Conservation (phyloP, 148 eudicot genomes). For the Rhododendron henanense region DNA sequence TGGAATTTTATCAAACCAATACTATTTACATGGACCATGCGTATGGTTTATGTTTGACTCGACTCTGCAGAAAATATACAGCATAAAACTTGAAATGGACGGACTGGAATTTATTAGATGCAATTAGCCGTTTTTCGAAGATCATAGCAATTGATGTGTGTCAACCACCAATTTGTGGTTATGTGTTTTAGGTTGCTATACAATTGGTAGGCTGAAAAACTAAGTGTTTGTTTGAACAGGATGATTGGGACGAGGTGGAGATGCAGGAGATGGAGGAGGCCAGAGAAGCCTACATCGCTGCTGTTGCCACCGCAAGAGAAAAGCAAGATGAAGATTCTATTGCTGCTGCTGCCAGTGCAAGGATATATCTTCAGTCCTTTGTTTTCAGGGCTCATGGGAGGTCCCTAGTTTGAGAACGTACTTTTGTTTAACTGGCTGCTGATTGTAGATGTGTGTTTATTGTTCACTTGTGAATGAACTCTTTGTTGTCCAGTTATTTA, state of each 20-base stretch:
- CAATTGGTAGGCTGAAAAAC: background rate
- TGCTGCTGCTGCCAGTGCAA: constrained; percentile 54
- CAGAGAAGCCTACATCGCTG: constrained; percentile 59
- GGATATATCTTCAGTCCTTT: constrained; percentile 62
- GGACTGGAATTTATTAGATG: background rate
- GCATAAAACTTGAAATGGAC: background rate
- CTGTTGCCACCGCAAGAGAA: constrained; percentile 68
- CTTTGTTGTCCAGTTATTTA: background rate
- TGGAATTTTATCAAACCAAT: background rate
- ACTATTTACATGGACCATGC: background rate
- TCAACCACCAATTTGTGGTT: background rate
- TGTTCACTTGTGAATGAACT: background rate
- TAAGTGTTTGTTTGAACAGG: constrained; percentile 35
- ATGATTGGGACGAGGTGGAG: constrained; percentile 46
- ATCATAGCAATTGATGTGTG: background rate
- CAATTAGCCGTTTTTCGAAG: background rate
- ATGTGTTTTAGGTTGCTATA: background rate
- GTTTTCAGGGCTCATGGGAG: constrained; percentile 28
- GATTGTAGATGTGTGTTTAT: background rate
- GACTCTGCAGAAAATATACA: background rate
- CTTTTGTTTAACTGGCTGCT: background rate
- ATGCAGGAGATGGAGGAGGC: constrained; percentile 69
- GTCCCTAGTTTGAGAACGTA: background rate
- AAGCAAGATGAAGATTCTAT: constrained; percentile 79
- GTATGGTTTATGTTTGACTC: background rate